These are phyloP conservation scores for Penicillium sp. DNA, from an alignment of 2,329 filamentous ascomycete genomes.

Conservation along the genomic window DNA sequence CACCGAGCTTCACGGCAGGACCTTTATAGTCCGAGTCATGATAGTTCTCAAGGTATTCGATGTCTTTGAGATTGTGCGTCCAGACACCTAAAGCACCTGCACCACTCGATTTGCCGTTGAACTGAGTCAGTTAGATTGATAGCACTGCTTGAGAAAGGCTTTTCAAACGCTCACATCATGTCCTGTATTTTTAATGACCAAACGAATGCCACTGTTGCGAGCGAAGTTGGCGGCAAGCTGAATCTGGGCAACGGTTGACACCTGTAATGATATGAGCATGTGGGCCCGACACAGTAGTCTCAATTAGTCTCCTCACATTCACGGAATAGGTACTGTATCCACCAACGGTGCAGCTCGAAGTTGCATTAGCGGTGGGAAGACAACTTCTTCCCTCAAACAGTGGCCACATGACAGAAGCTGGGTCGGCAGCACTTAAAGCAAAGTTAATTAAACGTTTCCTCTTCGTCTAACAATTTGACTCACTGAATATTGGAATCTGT, in stretches of 20 bases:
- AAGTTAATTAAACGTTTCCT: not conserved
- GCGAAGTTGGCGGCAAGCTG: slow-evolving; percentile 35
- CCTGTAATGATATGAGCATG: not conserved
- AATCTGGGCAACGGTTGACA: slow-evolving; percentile 30
- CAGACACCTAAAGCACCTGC: slow-evolving; percentile 51
- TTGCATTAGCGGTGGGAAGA: slow-evolving; percentile 25
- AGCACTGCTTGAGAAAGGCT: not conserved
- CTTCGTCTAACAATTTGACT: not conserved
- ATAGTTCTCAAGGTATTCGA: slow-evolving; percentile 44
- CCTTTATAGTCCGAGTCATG: slow-evolving; percentile 48
- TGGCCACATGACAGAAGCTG: slow-evolving; percentile 31
- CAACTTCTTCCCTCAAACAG: slow-evolving; percentile 29
- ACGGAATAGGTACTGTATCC: slow-evolving; percentile 38
- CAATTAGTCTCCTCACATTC: slow-evolving; percentile 26
- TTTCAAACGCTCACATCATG: slow-evolving; percentile 34
- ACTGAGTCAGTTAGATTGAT: slow-evolving; percentile 19
- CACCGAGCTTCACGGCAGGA: slow-evolving; percentile 54
- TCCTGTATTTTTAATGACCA: slow-evolving; percentile 48
- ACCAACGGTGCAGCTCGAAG: slow-evolving; percentile 30
- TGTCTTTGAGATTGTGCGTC: slow-evolving; percentile 51
- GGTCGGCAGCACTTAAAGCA: slow-evolving; percentile 19
- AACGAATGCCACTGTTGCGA: slow-evolving; percentile 33
- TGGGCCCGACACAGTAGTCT: not conserved
- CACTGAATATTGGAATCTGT: slow-evolving; percentile 29
- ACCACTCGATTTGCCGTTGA: slow-evolving; percentile 49